Base-by-base conservation (phyloP, 1,284 basidiomycete species). In the Sutorius eximius region DNA sequence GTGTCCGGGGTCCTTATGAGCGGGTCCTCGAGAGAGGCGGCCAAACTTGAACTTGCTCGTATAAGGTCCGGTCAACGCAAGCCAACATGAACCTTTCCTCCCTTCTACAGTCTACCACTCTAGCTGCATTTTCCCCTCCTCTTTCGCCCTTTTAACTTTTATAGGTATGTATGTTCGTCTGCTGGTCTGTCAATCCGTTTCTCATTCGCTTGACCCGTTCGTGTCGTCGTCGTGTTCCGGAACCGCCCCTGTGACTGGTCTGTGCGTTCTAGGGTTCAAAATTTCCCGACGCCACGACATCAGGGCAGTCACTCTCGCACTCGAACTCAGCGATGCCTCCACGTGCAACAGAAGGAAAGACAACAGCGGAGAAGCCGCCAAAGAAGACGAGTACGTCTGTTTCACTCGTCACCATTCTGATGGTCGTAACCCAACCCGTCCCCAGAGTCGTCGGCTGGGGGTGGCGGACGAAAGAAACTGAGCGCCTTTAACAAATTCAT, bases 401-500 rank as follows among this genome's bases (percentile, higher is more conserved):
- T 53, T 56, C 36, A 12, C 16, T 43, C 37, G 8, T 49, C 18
- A 18, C 24, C 20, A 7, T 46, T 48, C 34, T 36, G 27, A 32
- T 38, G 49, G 44, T 49, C n/a, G 43, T 69, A 13, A 58, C 27
- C 11, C 44, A 51, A 34, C 38, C 32, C 22, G 41, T 52, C 50
- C 66, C 63, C 62, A 68, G 77, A 80, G 65, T 76, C 74, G 42
- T 63, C 66, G 27, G 70, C 71, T 43, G 74, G 76, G 27, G 75
- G 75, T 38, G 74, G 75, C 37, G 74, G 75, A 56, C 73, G 73
- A 56, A 82, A 80, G 69, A 82, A 81, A 63, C 74, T 88, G 45
- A 85, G 84, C 34, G 78, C 81, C 11, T 91, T 87, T 73, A 90
- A 90, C 70, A 87, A 85, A 68, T 91, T 86, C 70, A 89, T 90